These are phyloP conservation scores for Raphanus sativus DNA, from an alignment of 345 rosid genomes.

Conservation along the genomic window DNA sequence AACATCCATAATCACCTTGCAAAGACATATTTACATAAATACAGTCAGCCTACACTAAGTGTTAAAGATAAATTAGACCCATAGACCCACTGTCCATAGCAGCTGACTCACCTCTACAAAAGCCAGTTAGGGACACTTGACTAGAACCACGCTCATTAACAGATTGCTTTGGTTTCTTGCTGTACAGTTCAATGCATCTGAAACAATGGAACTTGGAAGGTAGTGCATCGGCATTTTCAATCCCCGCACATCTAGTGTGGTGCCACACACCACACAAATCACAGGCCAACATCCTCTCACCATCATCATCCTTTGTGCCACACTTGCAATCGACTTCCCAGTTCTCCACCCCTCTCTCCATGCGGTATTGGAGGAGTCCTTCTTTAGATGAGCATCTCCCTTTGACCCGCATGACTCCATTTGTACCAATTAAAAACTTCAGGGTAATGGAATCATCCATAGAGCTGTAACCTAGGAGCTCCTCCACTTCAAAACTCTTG, in stretches of 20 bases:
- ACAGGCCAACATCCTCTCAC: slow-evolving; percentile 76
- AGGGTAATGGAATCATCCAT: slow-evolving; percentile 51
- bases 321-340: slow-evolving; percentile 72
- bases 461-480: slow-evolving; percentile 50
- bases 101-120: slow-evolving; percentile 47
- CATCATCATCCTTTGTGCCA: slow-evolving; percentile 74
- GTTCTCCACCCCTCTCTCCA: slow-evolving; percentile 66
- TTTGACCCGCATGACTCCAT: slow-evolving; percentile 43
- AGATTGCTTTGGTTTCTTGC: slow-evolving; percentile 28
- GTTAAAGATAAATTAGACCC: slow-evolving; percentile 36
- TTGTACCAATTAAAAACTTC: slow-evolving; percentile 49
- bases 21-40: slow-evolving; percentile 22
- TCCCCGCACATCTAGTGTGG: slow-evolving; percentile 73
- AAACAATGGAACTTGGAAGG: slow-evolving; percentile 50
- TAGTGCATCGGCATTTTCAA: slow-evolving; percentile 46
- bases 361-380: slow-evolving; percentile 49
- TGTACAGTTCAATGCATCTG: slow-evolving; percentile 38
- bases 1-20: neutral
- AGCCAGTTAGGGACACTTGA: slow-evolving; percentile 24
- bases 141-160: slow-evolving; percentile 32
- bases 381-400: slow-evolving; percentile 55
- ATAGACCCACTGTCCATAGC: slow-evolving; percentile 30
- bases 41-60: slow-evolving; percentile 39
- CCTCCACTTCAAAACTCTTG: slow-evolving; percentile 53
- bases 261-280: slow-evolving; percentile 72